Evolutionary conservation across 2,329 filamentous ascomycete species (phyloP).

Genomic region (Aspergillus pseudotamarii): DNA sequence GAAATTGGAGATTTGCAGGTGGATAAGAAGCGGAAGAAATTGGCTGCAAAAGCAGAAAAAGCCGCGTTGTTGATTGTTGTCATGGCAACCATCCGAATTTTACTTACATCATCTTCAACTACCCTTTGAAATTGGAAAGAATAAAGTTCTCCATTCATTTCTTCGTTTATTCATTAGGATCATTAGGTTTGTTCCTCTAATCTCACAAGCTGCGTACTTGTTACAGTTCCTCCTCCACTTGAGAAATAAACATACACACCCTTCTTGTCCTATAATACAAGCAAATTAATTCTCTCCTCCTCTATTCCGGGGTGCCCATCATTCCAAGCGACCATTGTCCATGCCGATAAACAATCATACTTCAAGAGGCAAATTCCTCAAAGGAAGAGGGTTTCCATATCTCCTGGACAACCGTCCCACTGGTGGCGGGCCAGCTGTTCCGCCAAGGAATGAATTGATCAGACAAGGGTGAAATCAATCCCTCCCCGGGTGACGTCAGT

Average conservation of each 20-base stretch:
- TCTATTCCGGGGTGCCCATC: background rate
- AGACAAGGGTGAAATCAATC: background rate
- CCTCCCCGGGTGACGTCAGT: background rate
- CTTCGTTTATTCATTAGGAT: background rate
- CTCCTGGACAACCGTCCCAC: constrained; percentile 1
- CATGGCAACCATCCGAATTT: constrained; percentile 35
- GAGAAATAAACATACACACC: background rate
- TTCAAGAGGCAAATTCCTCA: constrained; percentile 7
- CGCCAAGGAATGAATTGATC: background rate
- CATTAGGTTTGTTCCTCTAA: background rate
- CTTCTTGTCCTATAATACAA: background rate
- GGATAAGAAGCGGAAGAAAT: constrained; percentile 17
- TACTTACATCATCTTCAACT: background rate
- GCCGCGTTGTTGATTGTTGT: constrained; percentile 40
- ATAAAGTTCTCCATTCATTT: background rate
- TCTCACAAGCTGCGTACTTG: background rate
- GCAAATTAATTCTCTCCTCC: background rate
- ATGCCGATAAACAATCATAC: background rate
- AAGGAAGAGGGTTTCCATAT: background rate
- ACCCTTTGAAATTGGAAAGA: no score
- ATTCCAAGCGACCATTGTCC: background rate
- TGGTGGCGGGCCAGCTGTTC: background rate
- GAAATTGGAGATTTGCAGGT: constrained; percentile 5
- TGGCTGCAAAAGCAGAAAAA: constrained; percentile 26
- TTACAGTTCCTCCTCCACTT: background rate